Percentiles rank a stretch among this genome's conserved stretches.
Conservation (phyloP, 2,329 filamentous ascomycete genomes). For the Raffaelea ambrosiae region DNA sequence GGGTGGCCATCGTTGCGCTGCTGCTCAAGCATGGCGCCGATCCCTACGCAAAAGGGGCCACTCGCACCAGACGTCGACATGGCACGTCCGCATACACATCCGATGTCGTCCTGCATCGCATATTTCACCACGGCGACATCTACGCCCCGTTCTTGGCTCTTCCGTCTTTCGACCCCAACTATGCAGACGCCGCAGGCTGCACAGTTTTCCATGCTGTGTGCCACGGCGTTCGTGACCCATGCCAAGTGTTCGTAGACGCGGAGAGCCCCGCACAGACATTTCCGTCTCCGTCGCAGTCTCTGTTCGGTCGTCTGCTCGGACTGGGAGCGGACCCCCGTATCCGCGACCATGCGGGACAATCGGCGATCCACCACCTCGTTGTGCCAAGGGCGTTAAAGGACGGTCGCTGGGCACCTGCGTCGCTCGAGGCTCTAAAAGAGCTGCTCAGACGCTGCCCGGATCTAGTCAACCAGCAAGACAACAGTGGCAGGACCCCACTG, state of each 20-base stretch:
- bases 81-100: background rate
- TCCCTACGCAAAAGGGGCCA: background rate
- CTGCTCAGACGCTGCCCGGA: background rate
- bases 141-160: background rate
- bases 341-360: background rate
- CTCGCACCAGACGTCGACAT: background rate
- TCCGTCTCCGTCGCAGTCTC: background rate
- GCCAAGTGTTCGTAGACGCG: too few relatives aligned
- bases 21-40: background rate
- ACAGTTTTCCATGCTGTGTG: background rate
- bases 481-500: background rate
- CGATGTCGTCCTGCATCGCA: background rate
- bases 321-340: background rate
- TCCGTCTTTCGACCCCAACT: background rate
- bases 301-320: background rate
- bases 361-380: background rate
- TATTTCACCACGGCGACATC: background rate
- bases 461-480: background rate
- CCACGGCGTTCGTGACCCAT: background rate
- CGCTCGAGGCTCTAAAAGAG: background rate
- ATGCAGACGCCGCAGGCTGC: background rate
- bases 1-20: background rate
- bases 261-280: background rate
- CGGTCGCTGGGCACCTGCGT: background rate
- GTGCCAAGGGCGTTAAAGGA: too few relatives aligned